Percentiles rank a stretch among this genome's conserved stretches.
These are phyloP conservation scores for Chlorella sp. DNA, from an alignment of 139 green algal species.

Conservation along the genomic window DNA sequence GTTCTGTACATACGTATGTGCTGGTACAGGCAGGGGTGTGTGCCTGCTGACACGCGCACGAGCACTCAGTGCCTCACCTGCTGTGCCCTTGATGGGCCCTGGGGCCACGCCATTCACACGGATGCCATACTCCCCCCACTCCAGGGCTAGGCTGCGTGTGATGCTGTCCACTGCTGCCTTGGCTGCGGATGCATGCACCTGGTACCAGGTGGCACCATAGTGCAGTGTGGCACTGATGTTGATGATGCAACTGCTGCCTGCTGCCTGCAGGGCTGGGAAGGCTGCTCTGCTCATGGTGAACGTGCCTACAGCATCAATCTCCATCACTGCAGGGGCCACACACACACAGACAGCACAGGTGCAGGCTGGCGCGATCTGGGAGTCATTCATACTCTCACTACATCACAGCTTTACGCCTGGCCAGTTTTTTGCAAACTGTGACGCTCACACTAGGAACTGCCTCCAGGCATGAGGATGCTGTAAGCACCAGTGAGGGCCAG, in stretches of 20 bases:
- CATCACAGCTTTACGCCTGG: too few species aligned
- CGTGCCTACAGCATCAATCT: constrained; percentile 92
- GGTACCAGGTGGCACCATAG: constrained; percentile 92
- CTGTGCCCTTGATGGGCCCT: constrained; percentile 83
- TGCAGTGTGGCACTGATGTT: constrained; percentile 97
- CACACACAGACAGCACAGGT: too few species aligned
- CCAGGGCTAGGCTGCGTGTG: constrained; percentile 84
- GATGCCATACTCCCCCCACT: constrained; percentile 86
- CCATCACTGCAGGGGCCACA: constrained; percentile 86
- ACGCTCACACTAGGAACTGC: too few species aligned
- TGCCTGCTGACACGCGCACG: too few species aligned
- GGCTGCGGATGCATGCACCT: constrained; percentile 79
- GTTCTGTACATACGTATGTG: too few species aligned
- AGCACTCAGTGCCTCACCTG: too few species aligned
- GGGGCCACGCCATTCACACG: constrained; percentile 84
- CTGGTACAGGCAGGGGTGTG: too few species aligned
- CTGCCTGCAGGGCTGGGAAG: constrained; percentile 6
- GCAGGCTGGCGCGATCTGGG: too few species aligned
- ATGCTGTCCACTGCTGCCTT: constrained; percentile 88
- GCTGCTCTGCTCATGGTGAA: constrained; percentile 84
- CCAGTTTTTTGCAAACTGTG: too few species aligned
- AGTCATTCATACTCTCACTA: too few species aligned
- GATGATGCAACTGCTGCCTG: constrained; percentile 49
- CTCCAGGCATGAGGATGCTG: too few species aligned
- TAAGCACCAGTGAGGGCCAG: too few species aligned